Conservation (phyloP, 23 red algal species). For the Chondrus crispus region DNA sequence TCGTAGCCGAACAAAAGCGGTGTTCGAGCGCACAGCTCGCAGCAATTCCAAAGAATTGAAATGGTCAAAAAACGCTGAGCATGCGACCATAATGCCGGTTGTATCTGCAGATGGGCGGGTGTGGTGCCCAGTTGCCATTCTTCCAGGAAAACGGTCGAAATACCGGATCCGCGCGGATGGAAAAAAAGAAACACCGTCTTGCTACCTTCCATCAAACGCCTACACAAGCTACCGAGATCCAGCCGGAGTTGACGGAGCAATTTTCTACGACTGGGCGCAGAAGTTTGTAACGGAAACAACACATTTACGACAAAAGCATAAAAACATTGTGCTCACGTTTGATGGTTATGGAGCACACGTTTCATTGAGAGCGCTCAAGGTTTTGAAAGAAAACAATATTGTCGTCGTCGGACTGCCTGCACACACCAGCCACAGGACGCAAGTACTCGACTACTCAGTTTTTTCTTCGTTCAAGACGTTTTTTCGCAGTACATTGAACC, state of each 20-base stretch:
- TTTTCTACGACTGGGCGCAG: neutral
- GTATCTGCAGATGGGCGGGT: neutral
- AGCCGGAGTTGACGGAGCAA: neutral
- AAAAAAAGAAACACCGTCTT: neutral
- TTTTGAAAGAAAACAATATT: neutral
- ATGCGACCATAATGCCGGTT: neutral
- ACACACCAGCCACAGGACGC: neutral
- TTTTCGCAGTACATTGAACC: neutral
- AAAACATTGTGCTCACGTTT: neutral
- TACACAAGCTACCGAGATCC: neutral
- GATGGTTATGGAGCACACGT: neutral
- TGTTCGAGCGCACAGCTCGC: neutral
- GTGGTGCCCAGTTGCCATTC: neutral
- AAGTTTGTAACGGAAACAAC: neutral
- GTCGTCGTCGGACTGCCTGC: neutral
- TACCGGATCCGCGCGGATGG: neutral
- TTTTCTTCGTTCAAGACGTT: neutral
- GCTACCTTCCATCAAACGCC: neutral
- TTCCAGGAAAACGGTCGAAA: neutral
- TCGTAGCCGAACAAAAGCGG: neutral
- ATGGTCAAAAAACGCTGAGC: neutral
- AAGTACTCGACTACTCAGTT: neutral
- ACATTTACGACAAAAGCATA: neutral
- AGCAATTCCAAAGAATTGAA: neutral
- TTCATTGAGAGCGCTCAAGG: neutral